Evolutionary conservation across 75 land plant species (phyloP).

Genomic region (Sequoiadendron giganteum): DNA sequence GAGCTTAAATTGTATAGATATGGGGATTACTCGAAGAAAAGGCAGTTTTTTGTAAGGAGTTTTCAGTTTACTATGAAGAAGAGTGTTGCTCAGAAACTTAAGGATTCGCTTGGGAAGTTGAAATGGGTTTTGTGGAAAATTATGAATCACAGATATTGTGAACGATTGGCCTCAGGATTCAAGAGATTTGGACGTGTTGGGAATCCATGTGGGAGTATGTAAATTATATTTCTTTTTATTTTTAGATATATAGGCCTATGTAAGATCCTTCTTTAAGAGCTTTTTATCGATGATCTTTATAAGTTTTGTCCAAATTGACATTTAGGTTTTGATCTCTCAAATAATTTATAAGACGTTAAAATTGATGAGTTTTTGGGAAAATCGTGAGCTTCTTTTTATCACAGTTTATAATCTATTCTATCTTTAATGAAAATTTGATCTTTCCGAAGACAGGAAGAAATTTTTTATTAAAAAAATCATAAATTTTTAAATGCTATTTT

Average conservation of each 20-base stretch:
- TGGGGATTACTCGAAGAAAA: slow-evolving; percentile 23
- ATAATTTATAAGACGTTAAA: too few relatives aligned
- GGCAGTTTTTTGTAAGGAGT: slow-evolving; percentile 53
- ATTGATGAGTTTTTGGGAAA: too few relatives aligned
- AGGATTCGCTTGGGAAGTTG: slow-evolving; percentile 8
- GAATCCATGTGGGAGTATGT: not conserved
- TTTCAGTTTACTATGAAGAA: slow-evolving; percentile 45
- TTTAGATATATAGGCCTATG: too few relatives aligned
- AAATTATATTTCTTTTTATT: not conserved
- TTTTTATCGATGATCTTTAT: too few relatives aligned
- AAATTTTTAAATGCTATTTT: too few relatives aligned
- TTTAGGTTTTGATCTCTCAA: not conserved
- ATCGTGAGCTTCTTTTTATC: too few relatives aligned
- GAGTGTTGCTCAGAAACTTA: slow-evolving; percentile 24
- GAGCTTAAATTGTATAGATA: not conserved
- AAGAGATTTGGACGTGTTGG: not conserved
- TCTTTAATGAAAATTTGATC: too few relatives aligned
- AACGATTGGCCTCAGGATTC: not conserved
- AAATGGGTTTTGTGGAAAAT: not conserved
- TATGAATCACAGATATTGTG: not conserved
- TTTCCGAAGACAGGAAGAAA: too few relatives aligned
- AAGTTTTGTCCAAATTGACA: not conserved
- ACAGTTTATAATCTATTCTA: too few relatives aligned
- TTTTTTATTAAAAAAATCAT: too few relatives aligned
- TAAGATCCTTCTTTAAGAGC: too few relatives aligned